Evolutionary conservation across 2,329 filamentous ascomycete genomes (phyloP).

Genomic region (Scleromitrula shiraiana): DNA sequence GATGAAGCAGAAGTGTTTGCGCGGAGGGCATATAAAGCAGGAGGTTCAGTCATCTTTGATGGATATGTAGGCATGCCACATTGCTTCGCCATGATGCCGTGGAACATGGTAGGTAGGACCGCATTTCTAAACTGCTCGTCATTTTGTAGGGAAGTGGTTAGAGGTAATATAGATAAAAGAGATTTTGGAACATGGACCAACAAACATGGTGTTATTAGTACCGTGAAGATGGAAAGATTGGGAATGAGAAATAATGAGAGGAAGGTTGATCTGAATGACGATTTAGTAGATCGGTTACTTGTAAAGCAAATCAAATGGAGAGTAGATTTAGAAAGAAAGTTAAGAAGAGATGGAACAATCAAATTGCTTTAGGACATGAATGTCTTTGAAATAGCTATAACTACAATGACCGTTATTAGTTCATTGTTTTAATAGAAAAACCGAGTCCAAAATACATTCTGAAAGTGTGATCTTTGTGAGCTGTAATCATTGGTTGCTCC

Average conservation of each 20-base stretch:
- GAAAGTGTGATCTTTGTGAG: no score
- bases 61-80: slow-evolving; percentile 79
- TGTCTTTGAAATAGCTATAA: no score
- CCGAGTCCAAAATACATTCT: no score
- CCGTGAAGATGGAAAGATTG: background rate
- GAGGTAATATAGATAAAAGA: background rate
- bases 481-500: no score
- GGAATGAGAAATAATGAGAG: slow-evolving; percentile 1
- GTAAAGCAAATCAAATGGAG: slow-evolving; percentile 1
- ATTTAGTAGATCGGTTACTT: background rate
- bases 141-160: background rate
- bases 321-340: background rate
- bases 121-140: slow-evolving; percentile 2
- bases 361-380: background rate
- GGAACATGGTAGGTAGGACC: slow-evolving; percentile 4
- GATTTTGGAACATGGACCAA: background rate
- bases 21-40: slow-evolving; percentile 44
- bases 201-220: background rate
- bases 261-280: slow-evolving; percentile 1
- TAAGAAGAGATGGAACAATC: background rate
- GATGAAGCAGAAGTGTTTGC: slow-evolving; percentile 60
- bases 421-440: no score
- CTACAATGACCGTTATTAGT: no score
- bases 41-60: slow-evolving; percentile 55
- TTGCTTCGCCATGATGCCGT: slow-evolving; percentile 51